Percentiles rank a stretch among this genome's conserved stretches.
Evolutionary conservation across 805 yeast species (phyloP).

Genomic region (Saturnispora serradocipensis): DNA sequence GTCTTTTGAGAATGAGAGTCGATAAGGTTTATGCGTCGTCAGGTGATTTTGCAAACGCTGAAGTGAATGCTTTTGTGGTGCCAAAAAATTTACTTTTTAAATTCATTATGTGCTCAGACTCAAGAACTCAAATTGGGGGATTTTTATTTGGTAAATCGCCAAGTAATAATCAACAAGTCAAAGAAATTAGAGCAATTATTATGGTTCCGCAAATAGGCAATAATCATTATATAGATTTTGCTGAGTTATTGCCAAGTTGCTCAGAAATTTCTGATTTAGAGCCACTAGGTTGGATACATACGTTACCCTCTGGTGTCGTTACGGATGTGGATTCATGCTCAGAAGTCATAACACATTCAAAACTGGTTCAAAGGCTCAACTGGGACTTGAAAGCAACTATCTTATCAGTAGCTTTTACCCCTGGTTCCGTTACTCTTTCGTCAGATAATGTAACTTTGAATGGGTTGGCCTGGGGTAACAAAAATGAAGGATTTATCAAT

Average conservation of each 20-base stretch:
- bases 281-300: slow-evolving; percentile 91
- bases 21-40: slow-evolving; percentile 66
- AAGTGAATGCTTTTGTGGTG: slow-evolving; percentile 58
- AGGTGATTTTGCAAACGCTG: slow-evolving; percentile 46
- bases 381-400: slow-evolving; percentile 44
- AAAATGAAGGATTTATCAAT: slow-evolving; percentile 40
- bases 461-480: slow-evolving; percentile 73
- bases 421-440: slow-evolving; percentile 76
- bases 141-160: slow-evolving; percentile 76
- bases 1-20: slow-evolving; percentile 62
- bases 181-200: slow-evolving; percentile 68
- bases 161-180: slow-evolving; percentile 56
- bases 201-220: slow-evolving; percentile 86
- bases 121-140: slow-evolving; percentile 75
- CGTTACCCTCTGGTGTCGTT: slow-evolving; percentile 56
- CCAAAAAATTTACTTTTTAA: slow-evolving; percentile 75
- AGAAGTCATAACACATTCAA: slow-evolving; percentile 58
- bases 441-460: slow-evolving; percentile 51
- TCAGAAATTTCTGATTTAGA: slow-evolving; percentile 49
- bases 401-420: slow-evolving; percentile 59
- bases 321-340: slow-evolving; percentile 50
- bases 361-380: slow-evolving; percentile 26
- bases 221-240: slow-evolving; percentile 53
- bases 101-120: slow-evolving; percentile 73
- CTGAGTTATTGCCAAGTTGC: slow-evolving; percentile 35